phyloP scores from a whole-genome alignment of 106 monocot species.

The Acanthochlamys bracteata region DNA sequence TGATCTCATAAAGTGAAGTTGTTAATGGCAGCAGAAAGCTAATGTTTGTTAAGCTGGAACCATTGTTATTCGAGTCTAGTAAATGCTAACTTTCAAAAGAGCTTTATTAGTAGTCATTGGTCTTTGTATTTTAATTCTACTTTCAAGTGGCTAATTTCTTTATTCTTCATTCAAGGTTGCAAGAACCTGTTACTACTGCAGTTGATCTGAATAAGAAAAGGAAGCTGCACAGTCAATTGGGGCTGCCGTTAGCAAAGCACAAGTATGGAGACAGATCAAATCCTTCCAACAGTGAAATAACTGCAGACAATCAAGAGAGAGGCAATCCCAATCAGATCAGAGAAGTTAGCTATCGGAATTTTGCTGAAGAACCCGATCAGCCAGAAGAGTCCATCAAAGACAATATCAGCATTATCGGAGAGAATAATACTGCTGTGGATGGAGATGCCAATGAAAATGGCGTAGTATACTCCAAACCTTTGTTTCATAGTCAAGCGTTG shows the following conservation, averaged over 20 bases:
- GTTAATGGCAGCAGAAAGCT: too few relatives aligned
- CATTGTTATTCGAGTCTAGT: too few relatives aligned
- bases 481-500: background rate
- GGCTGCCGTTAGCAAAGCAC: background rate
- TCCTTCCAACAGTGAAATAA: background rate
- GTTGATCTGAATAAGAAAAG: conserved; percentile 3
- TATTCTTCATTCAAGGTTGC: background rate
- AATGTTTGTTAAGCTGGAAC: too few relatives aligned
- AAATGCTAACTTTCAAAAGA: too few relatives aligned
- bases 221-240: background rate
- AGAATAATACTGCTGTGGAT: background rate
- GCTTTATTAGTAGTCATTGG: too few relatives aligned
- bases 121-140: too few relatives aligned
- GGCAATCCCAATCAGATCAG: background rate
- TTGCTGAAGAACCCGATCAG: background rate
- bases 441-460: background rate
- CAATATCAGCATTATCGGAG: background rate
- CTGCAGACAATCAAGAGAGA: background rate
- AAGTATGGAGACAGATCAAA: background rate
- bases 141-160: too few relatives aligned
- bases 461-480: background rate
- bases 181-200: background rate
- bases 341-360: background rate
- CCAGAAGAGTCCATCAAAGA: background rate
- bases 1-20: too few relatives aligned